Evolutionary conservation across 805 yeast species (phyloP).

Genomic region (Hermanozyma aechmeae): DNA sequence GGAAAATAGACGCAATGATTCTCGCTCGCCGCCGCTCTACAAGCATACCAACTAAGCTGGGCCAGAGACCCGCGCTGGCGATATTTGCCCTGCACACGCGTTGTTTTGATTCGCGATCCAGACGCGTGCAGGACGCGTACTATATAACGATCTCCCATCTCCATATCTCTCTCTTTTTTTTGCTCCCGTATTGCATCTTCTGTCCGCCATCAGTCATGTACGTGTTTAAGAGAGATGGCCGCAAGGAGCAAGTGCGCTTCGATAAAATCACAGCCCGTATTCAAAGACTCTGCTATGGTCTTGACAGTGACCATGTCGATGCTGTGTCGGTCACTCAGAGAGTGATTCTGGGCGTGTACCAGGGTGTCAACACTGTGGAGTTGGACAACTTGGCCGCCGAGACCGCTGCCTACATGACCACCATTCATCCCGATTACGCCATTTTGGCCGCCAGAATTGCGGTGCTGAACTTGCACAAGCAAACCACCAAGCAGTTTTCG

Average conservation of each 20-base stretch:
- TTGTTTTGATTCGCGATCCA: no score
- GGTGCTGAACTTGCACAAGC: constrained; percentile 87
- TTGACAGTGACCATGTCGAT: constrained; percentile 86
- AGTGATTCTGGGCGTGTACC: constrained; percentile 92
- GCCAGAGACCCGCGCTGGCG: no score
- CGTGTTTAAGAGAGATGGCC: constrained; percentile 89
- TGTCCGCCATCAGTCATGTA: constrained; percentile 38
- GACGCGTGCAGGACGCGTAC: no score
- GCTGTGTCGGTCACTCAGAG: constrained; percentile 94
- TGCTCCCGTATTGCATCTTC: not conserved
- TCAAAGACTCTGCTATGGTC: constrained; percentile 87
- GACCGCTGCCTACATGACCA: constrained; percentile 96
- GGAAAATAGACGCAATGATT: no score
- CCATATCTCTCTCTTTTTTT: no score
- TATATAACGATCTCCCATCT: no score
- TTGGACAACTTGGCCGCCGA: constrained; percentile 71
- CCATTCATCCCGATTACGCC: constrained; percentile 97
- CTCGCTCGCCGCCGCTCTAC: no score
- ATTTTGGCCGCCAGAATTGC: constrained; percentile 93
- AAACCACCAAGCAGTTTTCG: constrained; percentile 80
- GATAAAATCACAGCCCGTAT: constrained; percentile 93
- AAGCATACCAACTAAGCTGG: no score
- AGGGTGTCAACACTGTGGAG: constrained; percentile 92
- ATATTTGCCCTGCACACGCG: no score
- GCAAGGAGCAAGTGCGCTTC: constrained; percentile 87